Base-by-base conservation (phyloP, 495 filamentous ascomycete species). In the Aspergillus mulundensis region DNA sequence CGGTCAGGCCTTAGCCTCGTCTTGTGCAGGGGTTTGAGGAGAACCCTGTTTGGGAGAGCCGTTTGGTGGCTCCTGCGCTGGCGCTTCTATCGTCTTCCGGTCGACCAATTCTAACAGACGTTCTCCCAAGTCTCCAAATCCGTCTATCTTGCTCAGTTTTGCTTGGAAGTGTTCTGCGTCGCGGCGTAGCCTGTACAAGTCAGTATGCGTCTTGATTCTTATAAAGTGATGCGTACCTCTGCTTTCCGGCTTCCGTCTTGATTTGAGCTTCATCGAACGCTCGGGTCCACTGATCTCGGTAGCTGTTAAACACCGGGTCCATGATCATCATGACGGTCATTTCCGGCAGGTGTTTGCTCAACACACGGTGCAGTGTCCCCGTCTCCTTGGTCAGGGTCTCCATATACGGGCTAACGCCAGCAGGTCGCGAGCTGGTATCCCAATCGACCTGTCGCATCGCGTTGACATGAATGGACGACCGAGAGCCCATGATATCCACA, bases 331-430 rank as follows among this genome's bases (percentile, higher is more conserved):
- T 69, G 0, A 97, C 84, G 0, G 86, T 87, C 61, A 84, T 81
- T 49, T 91, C 89, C 1, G 87, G 85, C 7, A 98, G 74, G 70
- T 95, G 87, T 65, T 89, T 94, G 61, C 81, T 87, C 44, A 99
- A 75, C 12, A 96, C 93, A 12, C 90, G 86, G 64, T 97, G 89
- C 43, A 99, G 67, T 7, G 89, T 95, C 2, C 81, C 81, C 0
- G 94, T 97, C 62, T 97, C 94, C 64, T 90, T 95, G 1, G 86
- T 84, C 18, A 99, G 66, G 0, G 86, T 93, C 66, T 97, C 94
- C 87, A 99, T 95, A 68, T 95, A 96, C 18, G 85, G 68, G 60
- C 84, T 91, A 5, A 78, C 72, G 5, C 64, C 66, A 60, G 49
- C 68, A 51, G 57, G 61, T 44, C 59, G 66, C 45, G 68, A 60